These are phyloP conservation scores for Staphylotrichum longicolle DNA, from an alignment of 495 filamentous ascomycete species.

Conservation along the genomic window DNA sequence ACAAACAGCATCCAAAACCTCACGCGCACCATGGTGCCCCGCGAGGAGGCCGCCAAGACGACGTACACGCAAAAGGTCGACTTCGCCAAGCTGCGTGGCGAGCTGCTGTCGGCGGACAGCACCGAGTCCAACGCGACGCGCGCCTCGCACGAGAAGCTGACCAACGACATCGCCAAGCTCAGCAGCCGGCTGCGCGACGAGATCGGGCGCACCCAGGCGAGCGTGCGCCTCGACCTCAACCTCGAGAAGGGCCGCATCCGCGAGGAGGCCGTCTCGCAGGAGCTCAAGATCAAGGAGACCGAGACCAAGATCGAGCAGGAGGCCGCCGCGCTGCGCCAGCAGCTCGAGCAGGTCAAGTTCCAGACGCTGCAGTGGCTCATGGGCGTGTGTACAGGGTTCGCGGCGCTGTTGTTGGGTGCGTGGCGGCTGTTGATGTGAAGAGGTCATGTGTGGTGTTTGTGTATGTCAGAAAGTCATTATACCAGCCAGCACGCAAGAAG, in stretches of 20 bases:
- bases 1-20: slow-evolving; percentile 81
- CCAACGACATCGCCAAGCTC: slow-evolving; percentile 91
- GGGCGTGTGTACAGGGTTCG: slow-evolving; percentile 91
- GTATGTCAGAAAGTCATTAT: too few relatives aligned
- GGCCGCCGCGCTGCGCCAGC: slow-evolving; percentile 83
- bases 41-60: slow-evolving; percentile 80
- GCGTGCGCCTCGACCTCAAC: slow-evolving; percentile 87
- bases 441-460: background rate
- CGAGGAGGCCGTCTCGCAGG: slow-evolving; percentile 94
- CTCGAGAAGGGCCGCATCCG: slow-evolving; percentile 95
- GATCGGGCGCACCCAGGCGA: slow-evolving; percentile 87
- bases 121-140: slow-evolving; percentile 86
- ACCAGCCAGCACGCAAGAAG: too few relatives aligned
- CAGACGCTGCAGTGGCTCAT: slow-evolving; percentile 97
- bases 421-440: slow-evolving; percentile 78
- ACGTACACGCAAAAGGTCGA: slow-evolving; percentile 99
- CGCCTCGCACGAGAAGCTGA: slow-evolving; percentile 85
- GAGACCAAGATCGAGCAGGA: slow-evolving; percentile 98
- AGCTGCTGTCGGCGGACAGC: slow-evolving; percentile 85
- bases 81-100: slow-evolving; percentile 96
- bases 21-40: slow-evolving; percentile 97
- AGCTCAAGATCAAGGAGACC: slow-evolving; percentile 98
- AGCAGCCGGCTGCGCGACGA: slow-evolving; percentile 87
- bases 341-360: slow-evolving; percentile 96
- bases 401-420: slow-evolving; percentile 90